These are phyloP conservation scores for Rhizopus sp. DNA, from an alignment of 371 early-diverging fungal species.

Conservation along the genomic window DNA sequence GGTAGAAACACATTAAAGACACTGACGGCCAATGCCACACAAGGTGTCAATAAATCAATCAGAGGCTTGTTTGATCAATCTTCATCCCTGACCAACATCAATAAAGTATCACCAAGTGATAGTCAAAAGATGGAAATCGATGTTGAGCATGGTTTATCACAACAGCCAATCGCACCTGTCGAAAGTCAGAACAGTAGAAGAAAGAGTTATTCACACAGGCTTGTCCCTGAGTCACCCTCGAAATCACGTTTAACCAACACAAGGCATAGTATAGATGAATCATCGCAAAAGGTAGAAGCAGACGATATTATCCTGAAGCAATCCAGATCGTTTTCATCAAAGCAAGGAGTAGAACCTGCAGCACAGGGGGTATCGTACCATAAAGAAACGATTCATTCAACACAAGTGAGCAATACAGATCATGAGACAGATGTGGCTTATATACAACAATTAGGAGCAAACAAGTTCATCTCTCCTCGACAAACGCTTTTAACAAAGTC, in stretches of 20 bases:
- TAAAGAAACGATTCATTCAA: too few species aligned
- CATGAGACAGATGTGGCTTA: not conserved
- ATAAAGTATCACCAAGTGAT: conserved; percentile 16
- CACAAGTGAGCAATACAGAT: not conserved
- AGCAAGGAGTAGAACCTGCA: not conserved
- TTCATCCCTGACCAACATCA: conserved; percentile 13
- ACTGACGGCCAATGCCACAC: conserved; percentile 18
- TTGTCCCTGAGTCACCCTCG: not conserved
- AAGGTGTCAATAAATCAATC: conserved; percentile 19
- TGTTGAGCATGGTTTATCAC: not conserved
- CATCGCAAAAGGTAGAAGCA: conserved; percentile 3
- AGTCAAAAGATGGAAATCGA: conserved; percentile 31
- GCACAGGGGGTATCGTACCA: too few species aligned
- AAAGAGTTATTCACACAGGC: not conserved
- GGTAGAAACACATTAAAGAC: conserved; percentile 21
- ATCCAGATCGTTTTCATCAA: not conserved
- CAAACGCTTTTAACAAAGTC: conserved; percentile 19
- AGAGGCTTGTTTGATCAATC: conserved; percentile 23
- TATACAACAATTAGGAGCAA: not conserved
- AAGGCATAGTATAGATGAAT: not conserved
- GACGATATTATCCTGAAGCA: not conserved
- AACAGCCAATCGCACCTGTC: not conserved
- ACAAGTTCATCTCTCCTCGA: conserved; percentile 4
- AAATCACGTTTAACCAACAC: not conserved
- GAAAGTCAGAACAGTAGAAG: not conserved